phyloP scores from a whole-genome alignment of 305 asterid species.

The Caryopteris hybrid region DNA sequence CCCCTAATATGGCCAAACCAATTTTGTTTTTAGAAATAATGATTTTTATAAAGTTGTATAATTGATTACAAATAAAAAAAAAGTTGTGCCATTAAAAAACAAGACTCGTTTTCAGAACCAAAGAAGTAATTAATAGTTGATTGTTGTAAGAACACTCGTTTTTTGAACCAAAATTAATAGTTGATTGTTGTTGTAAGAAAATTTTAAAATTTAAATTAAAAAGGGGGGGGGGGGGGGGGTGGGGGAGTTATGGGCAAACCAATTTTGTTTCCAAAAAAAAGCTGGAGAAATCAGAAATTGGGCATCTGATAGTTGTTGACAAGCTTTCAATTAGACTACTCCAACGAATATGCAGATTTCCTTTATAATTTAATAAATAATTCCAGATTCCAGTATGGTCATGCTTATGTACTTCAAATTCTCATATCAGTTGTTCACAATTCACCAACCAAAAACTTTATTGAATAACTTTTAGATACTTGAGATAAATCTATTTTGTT shows the following conservation, averaged over 20 bases:
- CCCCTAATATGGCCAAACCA: no score
- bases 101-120: no score
- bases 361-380: not conserved
- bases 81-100: no score
- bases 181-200: no score
- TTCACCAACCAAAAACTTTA: not conserved
- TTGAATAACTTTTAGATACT: not conserved
- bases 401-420: not conserved
- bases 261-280: constrained; percentile 12
- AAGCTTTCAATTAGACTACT: constrained; percentile 11
- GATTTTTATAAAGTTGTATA: no score
- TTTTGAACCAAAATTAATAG: no score
- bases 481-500: not conserved
- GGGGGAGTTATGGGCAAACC: constrained; percentile 10
- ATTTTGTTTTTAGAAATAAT: no score
- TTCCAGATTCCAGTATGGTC: not conserved
- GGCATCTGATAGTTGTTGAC: no score
- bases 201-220: not conserved
- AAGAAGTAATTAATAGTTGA: no score
- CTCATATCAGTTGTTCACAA: not conserved
- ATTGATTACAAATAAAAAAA: no score
- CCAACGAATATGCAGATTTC: constrained; percentile 2
- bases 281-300: constrained; percentile 10
- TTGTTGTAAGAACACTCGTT: no score
- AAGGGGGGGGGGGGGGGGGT: not conserved